Conservation (phyloP, 768 basidiomycete species). For the Tulasnella sp. region DNA sequence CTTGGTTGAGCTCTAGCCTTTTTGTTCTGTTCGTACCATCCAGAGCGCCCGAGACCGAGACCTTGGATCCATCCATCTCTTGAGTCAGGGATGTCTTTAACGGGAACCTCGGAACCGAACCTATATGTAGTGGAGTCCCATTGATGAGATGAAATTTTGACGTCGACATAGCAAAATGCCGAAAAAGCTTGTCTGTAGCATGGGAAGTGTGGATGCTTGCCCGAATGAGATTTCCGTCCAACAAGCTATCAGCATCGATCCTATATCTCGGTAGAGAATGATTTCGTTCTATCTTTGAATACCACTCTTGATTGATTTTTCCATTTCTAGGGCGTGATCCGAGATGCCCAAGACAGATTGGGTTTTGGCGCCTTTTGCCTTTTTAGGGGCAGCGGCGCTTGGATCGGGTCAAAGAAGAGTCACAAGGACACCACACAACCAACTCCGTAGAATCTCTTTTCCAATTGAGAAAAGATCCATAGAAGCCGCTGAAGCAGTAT, state of each 20-base stretch:
- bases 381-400: not conserved
- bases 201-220: not conserved
- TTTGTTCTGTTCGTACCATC: not conserved
- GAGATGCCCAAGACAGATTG: not conserved
- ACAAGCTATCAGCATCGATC: not conserved
- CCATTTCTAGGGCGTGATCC: not conserved
- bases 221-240: not conserved
- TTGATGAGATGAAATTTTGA: not conserved
- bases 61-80: not conserved
- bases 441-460: not conserved
- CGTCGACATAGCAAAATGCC: not conserved
- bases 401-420: not conserved
- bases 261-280: not conserved
- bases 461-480: not conserved
- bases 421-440: not conserved
- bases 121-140: not conserved
- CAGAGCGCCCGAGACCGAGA: not conserved
- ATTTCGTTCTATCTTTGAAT: not conserved
- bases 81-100: not conserved
- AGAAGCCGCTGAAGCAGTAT: not conserved
- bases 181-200: not conserved
- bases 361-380: slow-evolving; percentile 7
- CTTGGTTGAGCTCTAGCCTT: not conserved
- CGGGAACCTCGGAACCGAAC: not conserved
- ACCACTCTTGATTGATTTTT: not conserved